Base-by-base conservation (phyloP, 257 asterid genomes). In the Voacanga thouarsii region DNA sequence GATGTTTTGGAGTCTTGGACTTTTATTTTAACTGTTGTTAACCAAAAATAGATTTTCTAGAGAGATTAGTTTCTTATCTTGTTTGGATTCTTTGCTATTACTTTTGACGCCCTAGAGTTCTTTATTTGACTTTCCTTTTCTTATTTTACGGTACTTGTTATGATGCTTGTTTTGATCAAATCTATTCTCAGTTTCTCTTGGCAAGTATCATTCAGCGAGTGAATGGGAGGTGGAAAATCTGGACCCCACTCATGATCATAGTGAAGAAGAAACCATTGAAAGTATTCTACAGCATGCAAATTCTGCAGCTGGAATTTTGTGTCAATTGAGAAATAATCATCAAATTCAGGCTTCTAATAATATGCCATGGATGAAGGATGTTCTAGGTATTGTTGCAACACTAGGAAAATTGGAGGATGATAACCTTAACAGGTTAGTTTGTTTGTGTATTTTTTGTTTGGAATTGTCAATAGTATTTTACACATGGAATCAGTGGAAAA, bases 371-470 rank as follows among this genome's bases (percentile, higher is more conserved):
- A 80, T 82, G 53, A 87, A 88, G 78, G 96, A 91, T 70, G 89
- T 91, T 85, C 66, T 91, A 11, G 99, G 99, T 70, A 45, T 89
- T 70, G 95, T 91, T 85, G 96, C 96, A 63, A 84, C 88, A 59
- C 96, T 94, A 78, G 96, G 96, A 76, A 87, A 81, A 72, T 86
- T 90, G 75, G 92, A 87, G 14, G 94, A 91, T 77, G 87, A 81
- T 71, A 88, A 83, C 80, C 89, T 94, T 64, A 92, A 92, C 94
- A 86, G 97, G 98, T 92, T 84, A 65, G 86, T 81, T 80, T 86
- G 74, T 12, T 79, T 74, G 64, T 37, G 21, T 56, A 39, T 74
- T 74, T 30, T 63, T 65, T 81, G 67, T 73, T 75, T 79, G 28
- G 23, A 44, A 74, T 80, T 79, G 50, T 39, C 78, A 53, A 15